These are phyloP conservation scores for Skeletonema tropicum DNA, from an alignment of 108 stramenopile genomes.

Conservation along the genomic window DNA sequence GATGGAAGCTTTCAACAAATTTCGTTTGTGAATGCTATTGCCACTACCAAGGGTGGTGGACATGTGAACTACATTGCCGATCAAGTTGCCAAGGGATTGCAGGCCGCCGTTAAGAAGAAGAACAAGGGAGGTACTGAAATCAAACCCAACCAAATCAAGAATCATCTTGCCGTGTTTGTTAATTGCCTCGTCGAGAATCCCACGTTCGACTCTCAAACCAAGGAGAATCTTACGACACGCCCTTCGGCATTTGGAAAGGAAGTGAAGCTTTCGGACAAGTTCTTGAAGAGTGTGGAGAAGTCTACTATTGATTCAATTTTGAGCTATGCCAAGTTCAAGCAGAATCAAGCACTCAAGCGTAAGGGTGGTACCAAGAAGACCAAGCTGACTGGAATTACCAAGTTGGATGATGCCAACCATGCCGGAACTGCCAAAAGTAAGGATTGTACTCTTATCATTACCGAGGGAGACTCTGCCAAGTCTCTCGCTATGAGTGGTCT, in stretches of 20 bases:
- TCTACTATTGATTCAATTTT: constrained; percentile 88
- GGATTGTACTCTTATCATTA: constrained; percentile 95
- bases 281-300: constrained; percentile 93
- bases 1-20: constrained; percentile 94
- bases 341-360: constrained; percentile 87
- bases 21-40: constrained; percentile 97
- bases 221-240: constrained; percentile 93
- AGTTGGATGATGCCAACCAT: constrained; percentile 96
- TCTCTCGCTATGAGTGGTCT: constrained; percentile 92
- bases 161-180: constrained; percentile 95
- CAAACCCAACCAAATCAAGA: constrained; percentile 92
- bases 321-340: constrained; percentile 90
- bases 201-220: constrained; percentile 98
- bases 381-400: constrained; percentile 94
- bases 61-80: constrained; percentile 94
- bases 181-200: constrained; percentile 98
- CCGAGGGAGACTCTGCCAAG: constrained; percentile 97
- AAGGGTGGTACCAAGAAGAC: constrained; percentile 92
- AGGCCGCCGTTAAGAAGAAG: constrained; percentile 83
- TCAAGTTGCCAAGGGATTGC: constrained; percentile 73
- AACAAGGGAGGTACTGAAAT: constrained; percentile 93
- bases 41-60: constrained; percentile 94
- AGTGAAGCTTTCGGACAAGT: constrained; percentile 78
- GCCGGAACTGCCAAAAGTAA: constrained; percentile 92
- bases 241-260: constrained; percentile 76